These are phyloP conservation scores for Ilex paraguariensis DNA, from an alignment of 305 asterid species.

Conservation along the genomic window DNA sequence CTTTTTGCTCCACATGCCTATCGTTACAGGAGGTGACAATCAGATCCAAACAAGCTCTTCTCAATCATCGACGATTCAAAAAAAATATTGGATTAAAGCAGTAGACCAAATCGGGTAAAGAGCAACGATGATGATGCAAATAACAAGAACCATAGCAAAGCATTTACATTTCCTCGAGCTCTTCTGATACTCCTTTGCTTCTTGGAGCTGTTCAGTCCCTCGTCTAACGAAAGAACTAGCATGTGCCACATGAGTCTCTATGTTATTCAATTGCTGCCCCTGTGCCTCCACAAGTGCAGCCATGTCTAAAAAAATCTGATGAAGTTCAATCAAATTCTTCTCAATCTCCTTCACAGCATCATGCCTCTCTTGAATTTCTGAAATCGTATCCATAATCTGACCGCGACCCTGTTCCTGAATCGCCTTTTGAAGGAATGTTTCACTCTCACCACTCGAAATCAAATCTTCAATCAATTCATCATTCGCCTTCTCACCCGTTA, in stretches of 20 bases:
- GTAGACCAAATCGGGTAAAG: constrained; percentile 39
- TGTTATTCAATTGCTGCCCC: constrained; percentile 36
- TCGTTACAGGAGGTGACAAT: too few relatives aligned
- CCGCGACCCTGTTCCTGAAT: constrained; percentile 57
- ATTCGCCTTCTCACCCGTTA: constrained; percentile 56
- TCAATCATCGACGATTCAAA: too few relatives aligned
- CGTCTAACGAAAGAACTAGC: constrained; percentile 37
- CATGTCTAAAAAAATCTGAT: constrained; percentile 67
- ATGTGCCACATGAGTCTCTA: constrained; percentile 35
- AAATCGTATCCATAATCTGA: constrained; percentile 52
- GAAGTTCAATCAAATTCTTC: constrained; percentile 47
- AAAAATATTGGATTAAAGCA: not conserved
- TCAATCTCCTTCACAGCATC: constrained; percentile 70
- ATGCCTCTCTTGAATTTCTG: constrained; percentile 78
- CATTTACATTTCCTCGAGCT: constrained; percentile 34
- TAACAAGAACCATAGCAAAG: constrained; percentile 20
- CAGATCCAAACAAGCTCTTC: too few relatives aligned
- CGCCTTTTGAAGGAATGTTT: constrained; percentile 51
- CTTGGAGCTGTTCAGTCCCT: constrained; percentile 34
- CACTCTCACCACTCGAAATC: constrained; percentile 48
- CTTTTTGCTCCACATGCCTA: too few relatives aligned
- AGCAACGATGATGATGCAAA: constrained; percentile 17
- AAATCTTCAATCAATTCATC: constrained; percentile 64
- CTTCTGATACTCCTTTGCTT: constrained; percentile 30
- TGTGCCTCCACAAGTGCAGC: constrained; percentile 54